A percentile compares a stretch with the other conserved stretches of the same genome.
These are phyloP conservation scores for Parathielavia appendiculata DNA, from an alignment of 495 filamentous ascomycete species.

Conservation along the genomic window DNA sequence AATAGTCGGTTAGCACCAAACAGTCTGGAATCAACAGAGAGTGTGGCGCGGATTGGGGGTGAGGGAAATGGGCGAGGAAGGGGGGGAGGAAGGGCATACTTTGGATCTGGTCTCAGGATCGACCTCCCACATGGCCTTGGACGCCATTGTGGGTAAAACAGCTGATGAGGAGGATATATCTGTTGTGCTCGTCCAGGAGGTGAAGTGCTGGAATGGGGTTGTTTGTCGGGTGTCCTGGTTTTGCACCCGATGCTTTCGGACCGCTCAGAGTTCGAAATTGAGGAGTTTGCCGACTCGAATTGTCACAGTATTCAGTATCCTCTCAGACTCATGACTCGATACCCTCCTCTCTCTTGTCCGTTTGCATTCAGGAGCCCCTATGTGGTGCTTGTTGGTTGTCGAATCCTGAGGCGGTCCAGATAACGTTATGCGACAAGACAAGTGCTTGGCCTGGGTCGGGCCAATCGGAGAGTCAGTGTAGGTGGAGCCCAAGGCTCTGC, in stretches of 20 bases:
- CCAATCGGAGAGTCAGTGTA: neutral
- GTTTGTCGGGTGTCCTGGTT: neutral
- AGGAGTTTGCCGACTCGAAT: neutral
- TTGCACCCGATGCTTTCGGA: neutral
- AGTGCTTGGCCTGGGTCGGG: slow-evolving; percentile 10
- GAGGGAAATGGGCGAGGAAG: neutral
- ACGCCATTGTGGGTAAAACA: slow-evolving; percentile 35
- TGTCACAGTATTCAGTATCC: neutral
- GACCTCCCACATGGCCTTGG: slow-evolving; percentile 86
- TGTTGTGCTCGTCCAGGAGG: slow-evolving; percentile 3
- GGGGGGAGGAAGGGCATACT: slow-evolving; percentile 45
- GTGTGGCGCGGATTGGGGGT: too few relatives aligned
- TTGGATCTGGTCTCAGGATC: slow-evolving; percentile 92
- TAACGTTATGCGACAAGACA: slow-evolving; percentile 6
- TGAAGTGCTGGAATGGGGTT: neutral
- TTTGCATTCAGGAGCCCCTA: too few relatives aligned
- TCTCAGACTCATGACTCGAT: too few relatives aligned
- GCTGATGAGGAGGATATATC: slow-evolving; percentile 11
- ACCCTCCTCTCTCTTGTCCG: neutral
- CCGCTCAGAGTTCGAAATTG: neutral
- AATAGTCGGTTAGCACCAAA: too few relatives aligned
- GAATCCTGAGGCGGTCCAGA: neutral
- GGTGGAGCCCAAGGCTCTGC: slow-evolving; percentile 5
- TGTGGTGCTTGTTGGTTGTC: neutral
- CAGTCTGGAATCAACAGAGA: neutral